A percentile compares a stretch with the other conserved stretches of the same genome.
phyloP scores from a whole-genome alignment of 2,329 filamentous ascomycete genomes.

The Fusarium cicatricum region DNA sequence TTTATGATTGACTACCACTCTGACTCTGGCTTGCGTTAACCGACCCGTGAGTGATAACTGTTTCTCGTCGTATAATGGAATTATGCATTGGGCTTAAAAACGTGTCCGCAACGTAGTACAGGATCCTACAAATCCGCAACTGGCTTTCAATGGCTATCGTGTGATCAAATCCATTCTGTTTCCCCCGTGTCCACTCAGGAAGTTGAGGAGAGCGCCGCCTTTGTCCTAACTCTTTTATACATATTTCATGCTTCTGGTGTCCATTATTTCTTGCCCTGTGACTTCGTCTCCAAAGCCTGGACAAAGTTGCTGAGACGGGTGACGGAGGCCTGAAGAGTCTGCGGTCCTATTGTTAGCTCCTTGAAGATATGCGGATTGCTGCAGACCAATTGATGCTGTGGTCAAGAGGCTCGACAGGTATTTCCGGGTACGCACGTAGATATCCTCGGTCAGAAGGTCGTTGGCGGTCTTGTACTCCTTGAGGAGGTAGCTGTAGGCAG shows the following conservation, averaged over 20 bases:
- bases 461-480: conserved; percentile 95
- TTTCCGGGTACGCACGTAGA: conserved; percentile 75
- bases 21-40: not conserved
- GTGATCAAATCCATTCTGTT: conserved; percentile 15
- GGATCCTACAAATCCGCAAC: conserved; percentile 20
- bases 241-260: conserved; percentile 17
- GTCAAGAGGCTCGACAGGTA: not conserved
- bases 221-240: conserved; percentile 30
- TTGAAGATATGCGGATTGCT: not conserved
- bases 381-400: not conserved
- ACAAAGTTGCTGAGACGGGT: conserved; percentile 87
- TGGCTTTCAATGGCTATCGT: conserved; percentile 5
- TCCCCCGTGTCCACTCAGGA: conserved; percentile 14
- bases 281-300: conserved; percentile 80
- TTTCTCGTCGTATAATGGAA: not conserved
- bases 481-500: conserved; percentile 91
- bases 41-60: not conserved
- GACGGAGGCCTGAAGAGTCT: conserved; percentile 89
- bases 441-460: conserved; percentile 92
- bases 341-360: conserved; percentile 12
- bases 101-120: conserved; percentile 19
- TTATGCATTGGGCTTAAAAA: conserved; percentile 17
- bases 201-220: conserved; percentile 8
- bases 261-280: conserved; percentile 75
- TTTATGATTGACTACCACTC: conserved; percentile 31